Evolutionary conservation across 2,329 filamentous ascomycete species (phyloP), one percentile per base, ranked within the genome.

Genomic region (Paecilomyces dactylethromorphus): DNA sequence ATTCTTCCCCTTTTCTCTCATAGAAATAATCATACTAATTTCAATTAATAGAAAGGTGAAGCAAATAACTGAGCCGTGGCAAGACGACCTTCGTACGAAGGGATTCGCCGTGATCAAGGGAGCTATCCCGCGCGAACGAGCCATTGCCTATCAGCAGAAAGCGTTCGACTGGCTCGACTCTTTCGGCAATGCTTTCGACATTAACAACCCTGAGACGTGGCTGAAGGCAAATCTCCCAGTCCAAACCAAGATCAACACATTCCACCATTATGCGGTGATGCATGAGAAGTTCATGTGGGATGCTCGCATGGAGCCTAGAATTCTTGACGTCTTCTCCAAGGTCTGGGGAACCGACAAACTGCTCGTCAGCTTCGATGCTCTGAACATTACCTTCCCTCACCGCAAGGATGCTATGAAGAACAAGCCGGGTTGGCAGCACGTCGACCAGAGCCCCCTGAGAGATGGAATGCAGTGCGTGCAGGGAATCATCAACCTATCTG

Each of bases 261-360:
- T 12, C 15, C 11, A 35, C 3, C 33, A 35, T 15, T 82, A 81
- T 57, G 76, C 71, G 0, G 73, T 76, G 3, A 67, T 71, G 2
- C 79, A 81, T 60, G 79, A 81, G 62, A 73, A 76, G 61, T 81
- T 80, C 60, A 71, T 76, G 6, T 80, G 78, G 78, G 72, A 71
- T 22, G 69, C 78, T 15, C 74, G 77, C 24, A 68, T 68, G 3
- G 78, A 80, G 65, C 77, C 75, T n/a, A 77, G 75, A 3, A 74
- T 81, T 0, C 67, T 79, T 13, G 69, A 67, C 12, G 65, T 71
- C 0, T 79, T 79, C 56, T 66, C 68, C 50, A 72, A 75, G 61
- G 65, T 79, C 4, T 79, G 76, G 76, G 60, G 56, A 3, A 66
- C 63, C 0, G 56, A 64, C n/a, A 57, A 67, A 31, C 56, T 66